Percentiles rank a stretch among this genome's conserved stretches.
These are phyloP conservation scores for Capronia coronata DNA, from an alignment of 2,329 filamentous ascomycete species.

Conservation along the genomic window DNA sequence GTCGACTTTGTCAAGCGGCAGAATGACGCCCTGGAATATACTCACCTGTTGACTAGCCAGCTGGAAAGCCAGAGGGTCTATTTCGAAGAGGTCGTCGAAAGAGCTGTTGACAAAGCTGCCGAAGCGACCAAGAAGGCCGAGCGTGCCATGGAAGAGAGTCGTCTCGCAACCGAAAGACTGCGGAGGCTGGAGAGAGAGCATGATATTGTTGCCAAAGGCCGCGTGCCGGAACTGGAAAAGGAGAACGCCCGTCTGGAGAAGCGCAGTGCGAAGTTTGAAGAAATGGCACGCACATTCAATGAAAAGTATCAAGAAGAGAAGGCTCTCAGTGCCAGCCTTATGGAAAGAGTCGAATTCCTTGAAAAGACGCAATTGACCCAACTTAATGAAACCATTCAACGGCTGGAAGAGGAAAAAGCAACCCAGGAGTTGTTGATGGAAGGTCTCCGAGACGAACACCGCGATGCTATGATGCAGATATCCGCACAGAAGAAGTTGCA, in stretches of 20 bases:
- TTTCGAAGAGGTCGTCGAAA: conserved; percentile 85
- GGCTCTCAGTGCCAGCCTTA: conserved; percentile 68
- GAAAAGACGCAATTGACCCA: conserved; percentile 50
- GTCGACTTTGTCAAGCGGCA: conserved; percentile 53
- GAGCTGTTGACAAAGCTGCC: conserved; percentile 81
- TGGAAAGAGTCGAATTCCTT: conserved; percentile 68
- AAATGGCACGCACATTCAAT: conserved; percentile 67
- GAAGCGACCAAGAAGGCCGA: conserved; percentile 57
- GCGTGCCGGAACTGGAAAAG: conserved; percentile 62
- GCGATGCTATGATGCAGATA: conserved; percentile 28
- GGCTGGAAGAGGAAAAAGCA: conserved; percentile 29
- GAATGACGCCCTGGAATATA: conserved; percentile 87
- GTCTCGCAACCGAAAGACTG: conserved; percentile 39
- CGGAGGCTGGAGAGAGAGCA: conserved; percentile 15
- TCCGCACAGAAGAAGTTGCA: conserved; percentile 24
- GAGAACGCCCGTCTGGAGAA: conserved; percentile 63
- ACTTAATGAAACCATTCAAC: conserved; percentile 42
- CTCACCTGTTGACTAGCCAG: conserved; percentile 84
- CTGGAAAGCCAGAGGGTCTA: conserved; percentile 88
- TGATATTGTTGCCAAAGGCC: conserved; percentile 21
- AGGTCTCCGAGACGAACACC: conserved; percentile 25
- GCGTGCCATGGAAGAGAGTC: conserved; percentile 63
- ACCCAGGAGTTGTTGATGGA: conserved; percentile 27
- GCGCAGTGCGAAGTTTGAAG: conserved; percentile 64
- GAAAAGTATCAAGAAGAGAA: conserved; percentile 82